These are phyloP conservation scores for Nemania diffusa DNA, from an alignment of 2,329 filamentous ascomycete genomes.

Conservation along the genomic window DNA sequence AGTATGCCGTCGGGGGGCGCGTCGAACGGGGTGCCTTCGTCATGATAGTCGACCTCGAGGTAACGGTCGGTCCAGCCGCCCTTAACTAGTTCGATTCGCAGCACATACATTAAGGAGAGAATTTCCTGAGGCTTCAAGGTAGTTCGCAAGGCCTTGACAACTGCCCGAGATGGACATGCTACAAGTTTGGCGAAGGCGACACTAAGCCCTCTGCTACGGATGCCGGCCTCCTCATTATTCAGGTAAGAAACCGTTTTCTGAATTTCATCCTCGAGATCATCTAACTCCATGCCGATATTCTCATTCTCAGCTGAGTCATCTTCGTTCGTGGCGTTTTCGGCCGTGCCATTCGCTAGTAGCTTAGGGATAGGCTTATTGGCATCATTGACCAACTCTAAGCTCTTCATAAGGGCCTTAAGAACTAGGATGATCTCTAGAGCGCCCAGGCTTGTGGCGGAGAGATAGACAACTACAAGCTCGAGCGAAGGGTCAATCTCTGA, in stretches of 20 bases:
- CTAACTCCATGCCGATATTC: conserved; percentile 64
- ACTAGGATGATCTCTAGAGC: conserved; percentile 73
- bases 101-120: conserved; percentile 75
- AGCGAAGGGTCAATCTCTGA: conserved; percentile 74
- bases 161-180: conserved; percentile 68
- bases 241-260: conserved; percentile 75
- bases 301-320: conserved; percentile 48
- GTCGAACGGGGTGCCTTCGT: conserved; percentile 57
- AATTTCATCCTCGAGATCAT: conserved; percentile 72
- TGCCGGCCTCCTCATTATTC: conserved; percentile 69
- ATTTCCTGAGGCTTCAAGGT: conserved; percentile 74
- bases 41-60: conserved; percentile 65
- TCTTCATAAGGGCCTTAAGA: conserved; percentile 74
- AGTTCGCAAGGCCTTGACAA: conserved; percentile 71
- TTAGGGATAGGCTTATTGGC: conserved; percentile 49
- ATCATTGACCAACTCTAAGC: conserved; percentile 69
- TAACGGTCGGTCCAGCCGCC: conserved; percentile 82
- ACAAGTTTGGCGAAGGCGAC: conserved; percentile 76
- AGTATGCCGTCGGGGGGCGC: conserved; percentile 74
- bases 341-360: conserved; percentile 46
- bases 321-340: conserved; percentile 39
- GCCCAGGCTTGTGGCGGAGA: conserved; percentile 73
- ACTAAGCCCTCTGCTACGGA: conserved; percentile 72
- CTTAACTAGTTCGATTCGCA: conserved; percentile 77
- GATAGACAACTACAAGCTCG: conserved; percentile 71